Evolutionary conservation across 768 basidiomycete species (phyloP), one percentile per base, ranked within the genome.

Genomic region (Lactarius sp.): DNA sequence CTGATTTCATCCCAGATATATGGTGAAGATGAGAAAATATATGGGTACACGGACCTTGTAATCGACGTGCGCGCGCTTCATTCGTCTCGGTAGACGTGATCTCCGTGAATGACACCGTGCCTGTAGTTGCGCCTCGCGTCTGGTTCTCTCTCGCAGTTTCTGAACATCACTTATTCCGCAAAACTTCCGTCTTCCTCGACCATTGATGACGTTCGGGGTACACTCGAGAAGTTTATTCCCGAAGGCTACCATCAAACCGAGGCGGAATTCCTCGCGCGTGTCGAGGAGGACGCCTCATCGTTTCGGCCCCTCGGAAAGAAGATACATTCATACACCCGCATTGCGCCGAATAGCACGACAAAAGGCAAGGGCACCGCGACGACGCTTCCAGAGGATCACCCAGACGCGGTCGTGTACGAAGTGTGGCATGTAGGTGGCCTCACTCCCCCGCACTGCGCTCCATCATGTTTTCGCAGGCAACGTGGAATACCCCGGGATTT

Each of bases 11-110:
- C 18, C 14, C 53, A 93, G 91, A 94, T 99, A 70, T 98, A 86
- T 71, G 96, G 96, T 57, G 93, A 98, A 70, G 90, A 96, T 58
- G 94, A 99, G 77, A 94, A 87, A 77, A 88, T 98, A 60, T 98
- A 96, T 73, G 96, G 96, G 2, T 98, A 97, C 76, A 82, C 85
- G 65, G 87, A 87, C 70, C 80, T 99, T 39, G 73, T 81, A 33
- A 87, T 98, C 69, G 85, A 96, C 72, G 94, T 97, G 71, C 59
- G 64, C 36, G 2, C 36, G 54, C 42, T 42, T 41, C 66, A 86
- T 75, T 52, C 31, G 22, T 52, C 34, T 64, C 41, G 8, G 20
- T 37, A 18, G 22, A 36, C 37, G 37, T 60, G 37, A 53, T 31
- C 46, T 20, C 10, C 54, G 7, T 58, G 14, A 39, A 34, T 58